Percentiles rank a stretch among this genome's conserved stretches.
Evolutionary conservation across 2,329 filamentous ascomycete species (phyloP).

Genomic region (Xylariomycetidae sp.): DNA sequence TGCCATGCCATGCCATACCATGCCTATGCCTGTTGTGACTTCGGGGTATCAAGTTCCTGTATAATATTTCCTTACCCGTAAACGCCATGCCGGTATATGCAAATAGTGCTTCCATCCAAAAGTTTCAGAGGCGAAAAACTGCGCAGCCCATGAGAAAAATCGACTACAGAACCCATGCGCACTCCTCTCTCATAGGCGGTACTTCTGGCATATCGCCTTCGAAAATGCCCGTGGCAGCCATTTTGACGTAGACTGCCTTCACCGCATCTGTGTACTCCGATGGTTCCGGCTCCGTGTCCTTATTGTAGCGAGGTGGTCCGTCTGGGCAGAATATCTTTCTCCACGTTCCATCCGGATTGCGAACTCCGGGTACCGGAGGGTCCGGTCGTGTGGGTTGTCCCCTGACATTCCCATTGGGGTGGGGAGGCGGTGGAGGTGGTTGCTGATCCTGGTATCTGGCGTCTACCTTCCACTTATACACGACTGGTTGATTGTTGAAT

Average conservation of each 20-base stretch:
- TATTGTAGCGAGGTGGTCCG: conserved; percentile 60
- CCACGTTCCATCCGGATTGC: conserved; percentile 49
- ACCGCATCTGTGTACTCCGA: conserved; percentile 53
- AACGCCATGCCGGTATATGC: no score
- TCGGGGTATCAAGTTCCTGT: no score
- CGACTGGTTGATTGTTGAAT: conserved; percentile 62
- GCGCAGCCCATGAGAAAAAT: no score
- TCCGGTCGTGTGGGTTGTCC: conserved; percentile 3
- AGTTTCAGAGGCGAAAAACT: no score
- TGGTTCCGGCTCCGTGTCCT: conserved; percentile 56
- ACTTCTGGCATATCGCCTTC: conserved; percentile 70
- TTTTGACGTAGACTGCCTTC: conserved; percentile 59
- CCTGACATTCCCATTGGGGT: no score
- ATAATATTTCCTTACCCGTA: no score
- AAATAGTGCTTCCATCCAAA: no score
- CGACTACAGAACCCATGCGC: conserved; percentile 64
- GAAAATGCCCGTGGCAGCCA: conserved; percentile 64
- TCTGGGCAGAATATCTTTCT: conserved; percentile 69
- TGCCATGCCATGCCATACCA: no score
- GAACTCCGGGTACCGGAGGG: conserved; percentile 40
- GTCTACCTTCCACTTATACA: conserved; percentile 43
- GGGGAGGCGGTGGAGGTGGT: conserved; percentile 11
- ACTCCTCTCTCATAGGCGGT: conserved; percentile 74
- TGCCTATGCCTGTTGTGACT: no score
- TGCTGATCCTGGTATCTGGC: conserved; percentile 18